Evolutionary conservation across 495 filamentous ascomycete genomes (phyloP), one percentile per base, ranked within the genome.

Genomic region (Neurospora sp.): DNA sequence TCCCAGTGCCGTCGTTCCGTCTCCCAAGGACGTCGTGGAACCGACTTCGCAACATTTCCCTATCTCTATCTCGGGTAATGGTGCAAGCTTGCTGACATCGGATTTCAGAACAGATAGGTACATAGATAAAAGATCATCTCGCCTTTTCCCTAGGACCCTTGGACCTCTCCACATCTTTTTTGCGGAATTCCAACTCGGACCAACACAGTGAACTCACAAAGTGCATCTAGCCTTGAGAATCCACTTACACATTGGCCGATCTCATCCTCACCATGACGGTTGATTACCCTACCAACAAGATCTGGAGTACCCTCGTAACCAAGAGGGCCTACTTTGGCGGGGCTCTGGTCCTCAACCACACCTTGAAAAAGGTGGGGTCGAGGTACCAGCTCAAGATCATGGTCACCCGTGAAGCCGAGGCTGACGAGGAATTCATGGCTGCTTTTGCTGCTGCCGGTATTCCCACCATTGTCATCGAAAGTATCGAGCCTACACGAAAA

Each of bases 271-370:
- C 6, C 54, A 66, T 66, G 54, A 16, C 27, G 54, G 27, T 66
- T 77, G 54, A 66, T 14, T 66, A 66, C 14, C 54, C 54, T 66
- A 66, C 54, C 54, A 66, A 80, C 66, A 83, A 82, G 78, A 83
- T 83, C 48, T 84, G 82, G 82, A 82, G 78, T 48, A 83, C 81
- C 10, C 78, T 84, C 40, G 71, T 84, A 44, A 81, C 80, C 73
- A 83, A 83, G 72, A 77, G 81, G 40, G 78, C 70, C 6, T 84
- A 83, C 72, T 81, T 84, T n/a, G 79, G 80, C 62, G 81, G 81
- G 4, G 73, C 80, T 27, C 69, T 83, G 40, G 82, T 83, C 9
- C 76, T 84, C n/a, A 69, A 84, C 75, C 79, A 83, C 73, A 80
- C 80, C 4, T 69, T 84, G 62, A 80, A 79, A 70, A 80, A 77